Conservation (phyloP, 108 stramenopile genomes). For the Halocafeteria seosinensis region DNA sequence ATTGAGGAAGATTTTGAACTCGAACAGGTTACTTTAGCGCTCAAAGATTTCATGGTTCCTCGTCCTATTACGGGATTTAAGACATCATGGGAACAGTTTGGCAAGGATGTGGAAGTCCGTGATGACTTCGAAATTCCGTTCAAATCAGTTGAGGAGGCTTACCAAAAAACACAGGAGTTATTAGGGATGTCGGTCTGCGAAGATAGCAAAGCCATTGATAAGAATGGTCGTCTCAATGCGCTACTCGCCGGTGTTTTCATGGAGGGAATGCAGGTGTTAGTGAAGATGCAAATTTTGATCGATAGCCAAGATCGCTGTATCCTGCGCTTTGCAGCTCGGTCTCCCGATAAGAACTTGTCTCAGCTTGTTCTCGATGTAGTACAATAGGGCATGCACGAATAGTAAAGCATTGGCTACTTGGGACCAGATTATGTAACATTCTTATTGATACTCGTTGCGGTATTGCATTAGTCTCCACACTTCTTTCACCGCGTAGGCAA, state of each 20-base stretch:
- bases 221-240: conserved; percentile 4
- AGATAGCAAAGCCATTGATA: conserved; percentile 38
- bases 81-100: conserved; percentile 58
- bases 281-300: neutral
- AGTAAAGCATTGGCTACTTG: too few relatives aligned
- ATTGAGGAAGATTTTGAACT: conserved; percentile 77
- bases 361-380: too few relatives aligned
- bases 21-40: conserved; percentile 52
- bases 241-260: conserved; percentile 17
- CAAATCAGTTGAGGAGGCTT: conserved; percentile 63
- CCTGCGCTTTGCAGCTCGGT: too few relatives aligned
- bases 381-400: too few relatives aligned
- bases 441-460: too few relatives aligned
- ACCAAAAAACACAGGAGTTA: conserved; percentile 52
- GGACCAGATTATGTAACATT: too few relatives aligned
- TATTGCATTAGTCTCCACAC: too few relatives aligned
- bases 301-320: neutral
- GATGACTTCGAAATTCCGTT: conserved; percentile 76
- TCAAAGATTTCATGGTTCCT: conserved; percentile 80
- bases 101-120: conserved; percentile 59
- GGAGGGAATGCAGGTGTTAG: conserved; percentile 14
- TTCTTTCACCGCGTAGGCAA: too few relatives aligned
- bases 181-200: conserved; percentile 80
- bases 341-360: too few relatives aligned
- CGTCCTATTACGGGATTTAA: conserved; percentile 62